A percentile compares a stretch with the other conserved stretches of the same genome.
These are phyloP conservation scores for Nemania diffusa DNA, from an alignment of 2,329 filamentous ascomycete species.

Conservation along the genomic window DNA sequence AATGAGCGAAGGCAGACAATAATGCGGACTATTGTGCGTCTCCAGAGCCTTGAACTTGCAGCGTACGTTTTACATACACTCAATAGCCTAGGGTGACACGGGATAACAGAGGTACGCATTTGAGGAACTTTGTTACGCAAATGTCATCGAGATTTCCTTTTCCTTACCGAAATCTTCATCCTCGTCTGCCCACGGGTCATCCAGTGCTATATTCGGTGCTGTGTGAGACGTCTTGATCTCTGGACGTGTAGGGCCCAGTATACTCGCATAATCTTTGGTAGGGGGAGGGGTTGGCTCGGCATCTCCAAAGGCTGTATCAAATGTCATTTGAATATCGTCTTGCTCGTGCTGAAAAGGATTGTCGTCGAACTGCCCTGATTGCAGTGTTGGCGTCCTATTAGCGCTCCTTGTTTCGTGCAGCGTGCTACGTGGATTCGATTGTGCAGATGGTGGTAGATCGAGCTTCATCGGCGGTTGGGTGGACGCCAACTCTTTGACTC, in stretches of 20 bases:
- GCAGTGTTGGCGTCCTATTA: slow-evolving; percentile 51
- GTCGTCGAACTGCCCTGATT: slow-evolving; percentile 37
- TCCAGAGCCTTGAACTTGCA: neutral
- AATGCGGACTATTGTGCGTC: slow-evolving; percentile 3
- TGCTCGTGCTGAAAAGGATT: slow-evolving; percentile 48
- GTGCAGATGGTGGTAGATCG: slow-evolving; percentile 59
- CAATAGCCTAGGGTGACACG: neutral
- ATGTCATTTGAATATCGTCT: slow-evolving; percentile 74
- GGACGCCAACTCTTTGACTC: slow-evolving; percentile 84
- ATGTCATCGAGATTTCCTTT: slow-evolving; percentile 82
- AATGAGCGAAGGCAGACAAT: slow-evolving; percentile 13
- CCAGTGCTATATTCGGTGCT: slow-evolving; percentile 60
- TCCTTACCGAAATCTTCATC: slow-evolving; percentile 75
- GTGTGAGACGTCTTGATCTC: slow-evolving; percentile 59
- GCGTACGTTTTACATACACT: neutral
- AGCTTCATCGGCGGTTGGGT: slow-evolving; percentile 93
- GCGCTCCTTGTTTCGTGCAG: slow-evolving; percentile 61
- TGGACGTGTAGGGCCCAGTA: slow-evolving; percentile 51
- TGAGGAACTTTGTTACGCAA: slow-evolving; percentile 63
- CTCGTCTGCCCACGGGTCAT: slow-evolving; percentile 78
- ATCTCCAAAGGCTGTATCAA: slow-evolving; percentile 71
- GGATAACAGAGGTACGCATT: neutral
- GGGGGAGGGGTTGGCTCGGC: slow-evolving; percentile 44
- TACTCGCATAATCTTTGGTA: slow-evolving; percentile 44
- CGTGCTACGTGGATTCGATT: slow-evolving; percentile 49